These are phyloP conservation scores for Combretum micranthum DNA, from an alignment of 345 rosid species.

Conservation along the genomic window DNA sequence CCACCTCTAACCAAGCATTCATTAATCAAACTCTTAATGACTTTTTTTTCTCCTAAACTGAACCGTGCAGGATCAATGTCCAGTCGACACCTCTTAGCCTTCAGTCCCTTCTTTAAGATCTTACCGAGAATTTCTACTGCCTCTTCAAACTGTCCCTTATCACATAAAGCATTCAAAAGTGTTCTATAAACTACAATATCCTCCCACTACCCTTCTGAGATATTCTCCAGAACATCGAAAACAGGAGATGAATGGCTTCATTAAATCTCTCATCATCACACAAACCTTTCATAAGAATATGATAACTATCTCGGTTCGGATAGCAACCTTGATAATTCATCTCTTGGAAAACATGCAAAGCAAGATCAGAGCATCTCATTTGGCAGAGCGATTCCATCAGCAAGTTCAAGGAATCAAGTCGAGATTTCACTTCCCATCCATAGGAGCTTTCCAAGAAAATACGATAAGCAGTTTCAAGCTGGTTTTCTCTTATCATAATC, in stretches of 20 bases:
- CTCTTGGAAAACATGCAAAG: constrained; percentile 69
- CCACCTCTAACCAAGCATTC: constrained; percentile 62
- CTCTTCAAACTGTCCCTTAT: constrained; percentile 61
- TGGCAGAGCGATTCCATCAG: constrained; percentile 67
- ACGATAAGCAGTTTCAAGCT: constrained; percentile 46
- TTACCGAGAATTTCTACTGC: constrained; percentile 68
- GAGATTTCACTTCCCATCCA: constrained; percentile 83
- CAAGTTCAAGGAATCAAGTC: constrained; percentile 56
- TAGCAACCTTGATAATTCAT: constrained; percentile 79
- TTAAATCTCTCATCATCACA: constrained; percentile 56
- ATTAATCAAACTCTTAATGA: constrained; percentile 45
- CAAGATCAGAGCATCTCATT: constrained; percentile 50
- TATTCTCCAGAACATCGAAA: constrained; percentile 95
- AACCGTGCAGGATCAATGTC: constrained; percentile 43
- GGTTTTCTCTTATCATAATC: constrained; percentile 55
- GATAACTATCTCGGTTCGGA: constrained; percentile 74
- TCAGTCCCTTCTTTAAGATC: constrained; percentile 72
- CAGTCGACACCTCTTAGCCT: constrained; percentile 40
- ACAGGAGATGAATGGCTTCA: constrained; percentile 73
- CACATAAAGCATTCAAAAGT: constrained; percentile 69
- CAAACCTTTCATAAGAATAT: constrained; percentile 70
- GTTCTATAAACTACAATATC: constrained; percentile 76
- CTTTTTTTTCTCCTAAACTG: constrained; percentile 35
- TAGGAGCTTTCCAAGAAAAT: constrained; percentile 52
- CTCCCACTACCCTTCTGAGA: constrained; percentile 83